Conservation (phyloP, 148 eudicot species). For the Fagopyrum homotropicum region DNA sequence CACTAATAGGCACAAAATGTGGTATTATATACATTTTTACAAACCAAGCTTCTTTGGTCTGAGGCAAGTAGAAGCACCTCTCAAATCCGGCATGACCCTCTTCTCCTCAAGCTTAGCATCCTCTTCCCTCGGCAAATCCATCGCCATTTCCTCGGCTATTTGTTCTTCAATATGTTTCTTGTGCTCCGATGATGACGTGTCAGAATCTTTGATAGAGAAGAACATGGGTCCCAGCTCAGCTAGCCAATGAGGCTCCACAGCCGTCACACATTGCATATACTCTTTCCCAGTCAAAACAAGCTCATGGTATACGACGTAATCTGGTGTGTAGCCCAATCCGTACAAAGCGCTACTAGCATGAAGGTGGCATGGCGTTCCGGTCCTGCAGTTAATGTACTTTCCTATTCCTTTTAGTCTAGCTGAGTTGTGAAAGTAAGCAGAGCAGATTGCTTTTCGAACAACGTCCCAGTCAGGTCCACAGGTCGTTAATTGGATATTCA, state of each 20-base stretch:
- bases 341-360: slow-evolving; percentile 91
- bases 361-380: slow-evolving; percentile 84
- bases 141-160: slow-evolving; percentile 89
- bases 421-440: slow-evolving; percentile 88
- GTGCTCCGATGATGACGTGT: slow-evolving; percentile 77
- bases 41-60: slow-evolving; percentile 78
- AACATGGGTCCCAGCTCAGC: slow-evolving; percentile 96
- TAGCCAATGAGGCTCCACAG: slow-evolving; percentile 94
- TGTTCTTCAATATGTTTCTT: slow-evolving; percentile 87
- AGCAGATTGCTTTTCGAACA: slow-evolving; percentile 79
- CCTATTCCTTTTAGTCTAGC: slow-evolving; percentile 88
- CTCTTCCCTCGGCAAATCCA: slow-evolving; percentile 65
- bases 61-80: slow-evolving; percentile 52
- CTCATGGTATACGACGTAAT: slow-evolving; percentile 93
- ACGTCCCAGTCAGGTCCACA: slow-evolving; percentile 89
- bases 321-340: slow-evolving; percentile 84
- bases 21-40: slow-evolving; percentile 14
- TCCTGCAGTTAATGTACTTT: slow-evolving; percentile 81
- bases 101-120: slow-evolving; percentile 52
- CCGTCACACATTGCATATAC: slow-evolving; percentile 94
- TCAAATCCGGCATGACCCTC: slow-evolving; percentile 60
- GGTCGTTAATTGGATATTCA: slow-evolving; percentile 56
- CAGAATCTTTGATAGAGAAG: slow-evolving; percentile 87
- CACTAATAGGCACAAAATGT: no score
- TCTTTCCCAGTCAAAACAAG: slow-evolving; percentile 78